phyloP scores from a whole-genome alignment of 331 rosid species.

The Arachis monticola region DNA sequence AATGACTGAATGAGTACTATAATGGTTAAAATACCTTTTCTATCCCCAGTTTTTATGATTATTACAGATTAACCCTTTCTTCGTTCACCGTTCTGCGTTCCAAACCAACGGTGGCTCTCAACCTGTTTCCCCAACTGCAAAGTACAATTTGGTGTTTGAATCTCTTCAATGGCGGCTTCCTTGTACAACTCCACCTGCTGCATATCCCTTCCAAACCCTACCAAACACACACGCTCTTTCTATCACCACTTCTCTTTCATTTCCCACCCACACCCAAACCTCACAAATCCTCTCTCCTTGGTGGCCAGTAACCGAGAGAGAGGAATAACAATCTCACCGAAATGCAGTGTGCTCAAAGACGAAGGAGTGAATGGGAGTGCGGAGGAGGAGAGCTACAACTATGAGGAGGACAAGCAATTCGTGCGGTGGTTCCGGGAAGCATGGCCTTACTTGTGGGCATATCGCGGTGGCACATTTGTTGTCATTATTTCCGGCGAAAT shows the following conservation, averaged over 20 bases:
- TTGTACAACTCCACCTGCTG: slow-evolving; percentile 27
- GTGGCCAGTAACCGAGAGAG: slow-evolving; percentile 24
- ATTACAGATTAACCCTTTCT: not conserved
- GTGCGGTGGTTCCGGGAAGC: slow-evolving; percentile 93
- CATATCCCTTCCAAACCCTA: slow-evolving; percentile 36
- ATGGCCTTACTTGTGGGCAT: slow-evolving; percentile 92
- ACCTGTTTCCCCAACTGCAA: slow-evolving; percentile 7
- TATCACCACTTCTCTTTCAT: not conserved
- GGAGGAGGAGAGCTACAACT: slow-evolving; percentile 52
- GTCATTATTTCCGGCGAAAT: slow-evolving; percentile 83
- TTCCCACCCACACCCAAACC: slow-evolving; percentile 12
- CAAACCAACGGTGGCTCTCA: slow-evolving; percentile 20
- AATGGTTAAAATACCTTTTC: no score
- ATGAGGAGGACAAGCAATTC: slow-evolving; percentile 76
- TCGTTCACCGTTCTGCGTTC: not conserved
- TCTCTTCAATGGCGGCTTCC: slow-evolving; percentile 43
- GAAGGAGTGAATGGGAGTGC: slow-evolving; percentile 39
- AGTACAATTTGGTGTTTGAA: not conserved
- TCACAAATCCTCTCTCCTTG: not conserved
- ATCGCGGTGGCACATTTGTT: slow-evolving; percentile 82
- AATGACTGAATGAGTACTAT: not conserved
- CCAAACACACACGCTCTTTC: not conserved
- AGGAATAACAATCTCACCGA: not conserved
- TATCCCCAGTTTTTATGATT: no score
- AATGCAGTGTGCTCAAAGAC: slow-evolving; percentile 38